Base-by-base conservation (phyloP, 495 filamentous ascomycete species). In the Bathelium albidoporum region DNA sequence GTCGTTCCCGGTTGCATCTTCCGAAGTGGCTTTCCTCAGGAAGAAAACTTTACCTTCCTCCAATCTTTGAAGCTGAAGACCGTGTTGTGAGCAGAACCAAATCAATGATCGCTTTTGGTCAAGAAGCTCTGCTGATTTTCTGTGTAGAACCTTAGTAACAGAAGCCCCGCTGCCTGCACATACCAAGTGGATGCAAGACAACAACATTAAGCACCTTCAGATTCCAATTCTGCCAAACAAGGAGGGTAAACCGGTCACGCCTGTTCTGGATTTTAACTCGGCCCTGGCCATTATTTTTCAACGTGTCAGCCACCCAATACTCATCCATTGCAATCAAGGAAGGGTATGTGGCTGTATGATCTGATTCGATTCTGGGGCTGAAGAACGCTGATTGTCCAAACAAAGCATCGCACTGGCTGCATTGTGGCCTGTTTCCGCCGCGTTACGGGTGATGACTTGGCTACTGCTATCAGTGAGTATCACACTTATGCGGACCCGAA, bases 311-410 rank as follows among this genome's bases (percentile, higher is more conserved):
- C 83, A 91, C 63, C 90, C 90, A 0, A 68, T 95, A 0, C 77
- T 94, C 41, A 83, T 95, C 34, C 90, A 95, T 68, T 95, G 90
- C 76, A 95, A 95, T 68, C 90, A 94, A 68, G 90, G 90, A 64
- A 91, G 87, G 77, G 87, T 88, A 76, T 63, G 77, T 55, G 22
- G 26, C 24, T 0, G 26, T 28, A 9, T 11, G 34, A 39, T 39
- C 34, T 39, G 34, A 39, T n/a, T n/a, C n/a, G n/a, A n/a, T n/a
- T n/a, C n/a, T n/a, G n/a, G n/a, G n/a, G n/a, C n/a, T n/a, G n/a
- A n/a, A n/a, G n/a, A n/a, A n/a, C n/a, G n/a, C 34, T 39, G 34
- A 39, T 14, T 39, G 34, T 39, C 5, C 14, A 14, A 39, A 5
- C 5, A 39, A 39, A 88, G 82, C 90, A 95, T 68, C 88, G 90